Base-by-base conservation (phyloP, 2,329 filamentous ascomycete genomes). In the Monosporascus sp. region DNA sequence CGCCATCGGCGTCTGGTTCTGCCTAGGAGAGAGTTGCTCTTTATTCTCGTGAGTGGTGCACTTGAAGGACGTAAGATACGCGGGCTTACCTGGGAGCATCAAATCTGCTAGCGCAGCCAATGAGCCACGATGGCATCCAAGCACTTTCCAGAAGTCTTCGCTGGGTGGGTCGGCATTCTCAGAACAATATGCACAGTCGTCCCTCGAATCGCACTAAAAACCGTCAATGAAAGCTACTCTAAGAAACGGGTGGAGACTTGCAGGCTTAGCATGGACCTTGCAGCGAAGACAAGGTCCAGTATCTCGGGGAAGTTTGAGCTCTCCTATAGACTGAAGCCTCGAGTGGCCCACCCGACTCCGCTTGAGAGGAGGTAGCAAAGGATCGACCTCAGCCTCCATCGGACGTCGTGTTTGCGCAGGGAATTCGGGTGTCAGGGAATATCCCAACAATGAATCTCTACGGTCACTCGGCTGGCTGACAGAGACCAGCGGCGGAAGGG, bases 261-360 rank as follows among this genome's bases (percentile, higher is more conserved):
- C 79, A 60, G 71, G 68, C 62, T 72, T 73, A 45, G 73, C 74
- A 35, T 72, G 62, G 8, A 75, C 66, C 61, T 71, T 75, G 61
- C 80, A 83, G 43, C 77, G 75, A 41, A 83, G 69, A 60, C 80
- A 83, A 15, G 75, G 72, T 17, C 73, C 73, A 17, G 70, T 64
- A 37, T 78, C 74, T 39, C 72, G 74, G 18, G 78, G 69, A 8
- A 83, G 70, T 41, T 72, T 73, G 4, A 83, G 71, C 63, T 83
- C 80, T 43, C 75, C 79, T 46, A 83, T 83, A 18, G 80, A 83
- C 60, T 82, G 74, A 2, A 83, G 68, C 24, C 78, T 75, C 38
- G 77, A 74, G 56, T 79, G 78, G 3, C 76, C 78, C 31, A 77
- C 72, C 44, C 78, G 73, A 50, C 75, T 79, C 56, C 75, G 71